A percentile compares a stretch with the other conserved stretches of the same genome.
Evolutionary conservation across 305 asterid species (phyloP).

Genomic region (Vinca major): DNA sequence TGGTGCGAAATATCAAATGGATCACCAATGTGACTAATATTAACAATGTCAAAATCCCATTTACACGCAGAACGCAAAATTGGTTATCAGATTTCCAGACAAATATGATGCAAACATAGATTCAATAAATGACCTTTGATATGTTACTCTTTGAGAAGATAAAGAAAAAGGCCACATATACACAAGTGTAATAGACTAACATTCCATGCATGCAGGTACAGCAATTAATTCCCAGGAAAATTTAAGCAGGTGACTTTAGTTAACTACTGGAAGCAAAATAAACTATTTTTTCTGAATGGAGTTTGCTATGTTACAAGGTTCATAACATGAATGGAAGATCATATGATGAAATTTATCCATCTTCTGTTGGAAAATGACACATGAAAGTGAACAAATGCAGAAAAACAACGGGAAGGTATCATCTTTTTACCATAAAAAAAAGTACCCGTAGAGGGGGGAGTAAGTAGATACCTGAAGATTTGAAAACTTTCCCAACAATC

Average conservation of each 20-base stretch:
- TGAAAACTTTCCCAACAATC: constrained; percentile 57
- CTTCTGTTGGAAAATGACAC: not conserved
- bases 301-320: not conserved
- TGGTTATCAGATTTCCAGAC: too few species aligned
- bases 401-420: not conserved
- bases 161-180: too few species aligned
- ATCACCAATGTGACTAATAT: not conserved
- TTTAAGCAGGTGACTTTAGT: not conserved
- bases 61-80: too few species aligned
- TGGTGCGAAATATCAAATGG: not conserved
- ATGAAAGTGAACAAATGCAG: not conserved
- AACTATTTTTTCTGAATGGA: not conserved
- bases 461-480: constrained; percentile 60
- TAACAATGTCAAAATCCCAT: not conserved
- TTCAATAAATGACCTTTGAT: too few species aligned
- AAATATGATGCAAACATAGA: too few species aligned
- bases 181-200: too few species aligned
- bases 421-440: not conserved
- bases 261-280: not conserved
- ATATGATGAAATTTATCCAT: not conserved
- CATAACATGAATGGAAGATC: not conserved
- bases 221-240: not conserved
- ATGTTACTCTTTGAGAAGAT: too few species aligned
- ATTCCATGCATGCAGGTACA: too few species aligned
- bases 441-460: not conserved